phyloP scores from a whole-genome alignment of 208 protist genomes.

The Acanthamoeba castellanii region DNA sequence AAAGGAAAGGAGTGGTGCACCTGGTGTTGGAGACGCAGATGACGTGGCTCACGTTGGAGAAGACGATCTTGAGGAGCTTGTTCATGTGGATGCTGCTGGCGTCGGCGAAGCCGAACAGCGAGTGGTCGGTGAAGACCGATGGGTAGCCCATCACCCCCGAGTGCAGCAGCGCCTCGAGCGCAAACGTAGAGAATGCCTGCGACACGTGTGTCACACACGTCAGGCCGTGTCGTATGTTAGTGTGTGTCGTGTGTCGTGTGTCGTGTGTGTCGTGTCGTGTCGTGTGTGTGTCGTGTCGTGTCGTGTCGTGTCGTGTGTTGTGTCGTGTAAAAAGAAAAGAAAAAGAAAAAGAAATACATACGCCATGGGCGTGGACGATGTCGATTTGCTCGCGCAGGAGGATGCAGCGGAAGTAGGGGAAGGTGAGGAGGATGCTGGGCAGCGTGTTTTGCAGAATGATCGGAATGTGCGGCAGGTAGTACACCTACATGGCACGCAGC shows the following conservation, averaged over 20 bases:
- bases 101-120: constrained; percentile 98
- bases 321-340: neutral
- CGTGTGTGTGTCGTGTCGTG: no score
- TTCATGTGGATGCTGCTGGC: constrained; percentile 96
- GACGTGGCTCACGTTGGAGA: constrained; percentile 96
- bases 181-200: constrained; percentile 96
- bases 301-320: neutral
- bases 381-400: constrained; percentile 96
- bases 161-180: constrained; percentile 96
- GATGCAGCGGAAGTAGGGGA: constrained; percentile 95
- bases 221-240: no score
- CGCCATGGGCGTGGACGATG: constrained; percentile 98
- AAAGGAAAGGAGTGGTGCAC: neutral
- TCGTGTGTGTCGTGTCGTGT: no score
- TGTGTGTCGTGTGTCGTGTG: no score
- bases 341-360: constrained; percentile 39
- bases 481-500: constrained; percentile 88
- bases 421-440: constrained; percentile 92
- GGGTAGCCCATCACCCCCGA: constrained; percentile 96
- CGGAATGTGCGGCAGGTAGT: constrained; percentile 96
- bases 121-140: constrained; percentile 98
- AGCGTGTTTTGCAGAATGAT: constrained; percentile 93
- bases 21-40: constrained; percentile 99
- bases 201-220: neutral
- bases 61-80: constrained; percentile 96